phyloP scores from a whole-genome alignment of 2,329 filamentous ascomycete species.

The Drechslerella stenobrocha region DNA sequence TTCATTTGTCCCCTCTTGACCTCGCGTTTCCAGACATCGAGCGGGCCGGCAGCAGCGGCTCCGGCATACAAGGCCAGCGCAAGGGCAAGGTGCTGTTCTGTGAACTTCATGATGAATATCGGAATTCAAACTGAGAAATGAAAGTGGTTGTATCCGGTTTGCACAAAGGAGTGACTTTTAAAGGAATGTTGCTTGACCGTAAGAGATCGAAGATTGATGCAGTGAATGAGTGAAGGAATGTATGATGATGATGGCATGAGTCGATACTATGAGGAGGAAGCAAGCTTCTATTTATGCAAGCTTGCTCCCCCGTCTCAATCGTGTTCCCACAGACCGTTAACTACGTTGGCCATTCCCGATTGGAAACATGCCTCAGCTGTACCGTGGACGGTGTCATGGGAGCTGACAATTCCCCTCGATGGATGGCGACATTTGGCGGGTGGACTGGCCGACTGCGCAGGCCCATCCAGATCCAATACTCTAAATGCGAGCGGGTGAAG shows the following conservation, averaged over 20 bases:
- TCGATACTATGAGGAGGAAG: not conserved
- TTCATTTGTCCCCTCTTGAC: too few species aligned
- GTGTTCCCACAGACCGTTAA: not conserved
- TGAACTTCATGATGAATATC: too few species aligned
- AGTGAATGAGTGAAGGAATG: not conserved
- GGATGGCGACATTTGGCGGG: not conserved
- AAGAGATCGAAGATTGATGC: not conserved
- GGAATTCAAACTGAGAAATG: not conserved
- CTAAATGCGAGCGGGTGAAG: not conserved
- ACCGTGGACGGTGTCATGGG: not conserved
- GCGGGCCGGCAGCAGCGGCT: too few species aligned
- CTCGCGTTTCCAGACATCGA: too few species aligned
- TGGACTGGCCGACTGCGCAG: not conserved
- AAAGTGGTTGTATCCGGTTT: not conserved
- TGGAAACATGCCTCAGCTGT: too few species aligned
- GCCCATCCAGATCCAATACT: not conserved
- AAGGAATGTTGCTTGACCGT: conserved; percentile 1
- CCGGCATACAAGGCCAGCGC: too few species aligned
- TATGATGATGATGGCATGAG: not conserved
- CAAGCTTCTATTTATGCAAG: not conserved
- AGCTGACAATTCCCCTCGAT: not conserved
- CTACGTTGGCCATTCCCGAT: not conserved
- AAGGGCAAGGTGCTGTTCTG: too few species aligned
- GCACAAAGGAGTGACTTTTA: not conserved
- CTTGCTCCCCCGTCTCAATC: not conserved